Evolutionary conservation across 2,329 filamentous ascomycete species (phyloP), one percentile per base, ranked within the genome.

Genomic region (Colletotrichum sp.): DNA sequence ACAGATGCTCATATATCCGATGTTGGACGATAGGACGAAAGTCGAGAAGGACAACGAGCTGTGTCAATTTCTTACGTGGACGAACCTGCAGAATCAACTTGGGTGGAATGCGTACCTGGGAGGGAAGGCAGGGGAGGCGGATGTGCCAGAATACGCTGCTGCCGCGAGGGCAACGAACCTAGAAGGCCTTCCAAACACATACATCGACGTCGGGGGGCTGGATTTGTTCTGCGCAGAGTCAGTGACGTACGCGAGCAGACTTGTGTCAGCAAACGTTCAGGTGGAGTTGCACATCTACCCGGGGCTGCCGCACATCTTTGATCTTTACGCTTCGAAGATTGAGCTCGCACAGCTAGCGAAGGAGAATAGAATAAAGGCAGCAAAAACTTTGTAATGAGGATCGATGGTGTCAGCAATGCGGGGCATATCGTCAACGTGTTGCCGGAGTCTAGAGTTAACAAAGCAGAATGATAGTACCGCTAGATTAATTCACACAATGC

Each of bases 211-310:
- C 3, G 85, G 85, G 5, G 78, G 78, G 7, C 73, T 86, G 48
- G 86, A 87, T 59, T 55, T 87, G 12, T 88, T 87, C 75, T 67
- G 80, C 6, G 81, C 81, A 8, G 85, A 87, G 77, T 66, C 73
- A 12, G n/a, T 83, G 1, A 77, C 77, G 30, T 87, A 82, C 77
- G 85, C 80, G 6, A 66, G 70, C 10, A 77, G 82, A 34, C 80
- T 87, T 6, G 79, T 78, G 8, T 75, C 80, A 64, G 84, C 80
- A 1, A 80, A 81, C 3, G 78, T 86, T 2, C 79, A 83, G 34
- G 81, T 85, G 2, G 86, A 87, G 78, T 78, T 87, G 14, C 85
- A 87, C 70, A 60, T 87, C 24, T 87, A 86, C 71, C 80, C 82
- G 0, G 86, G 86, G 2, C 71, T 87, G 18, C 84, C 84, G 1